Evolutionary conservation across 1,284 basidiomycete species (phyloP).

Genomic region (Cryptococcus wingfieldii): DNA sequence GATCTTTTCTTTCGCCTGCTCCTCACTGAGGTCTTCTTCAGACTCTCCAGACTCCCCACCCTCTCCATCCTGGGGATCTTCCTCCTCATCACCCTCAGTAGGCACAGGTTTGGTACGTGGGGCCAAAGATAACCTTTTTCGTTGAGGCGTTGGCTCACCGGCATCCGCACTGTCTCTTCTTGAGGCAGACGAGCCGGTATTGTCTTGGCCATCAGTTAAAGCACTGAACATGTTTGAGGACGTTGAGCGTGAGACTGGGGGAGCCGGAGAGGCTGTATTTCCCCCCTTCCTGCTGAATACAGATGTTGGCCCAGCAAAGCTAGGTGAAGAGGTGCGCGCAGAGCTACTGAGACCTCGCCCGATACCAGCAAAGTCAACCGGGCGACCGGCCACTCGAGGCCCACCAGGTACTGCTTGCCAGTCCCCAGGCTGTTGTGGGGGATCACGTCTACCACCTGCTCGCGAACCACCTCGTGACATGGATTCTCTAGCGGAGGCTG

Average conservation of each 20-base stretch:
- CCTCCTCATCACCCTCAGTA: conserved; percentile 39
- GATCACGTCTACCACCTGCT: conserved; percentile 69
- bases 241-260: conserved; percentile 68
- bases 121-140: conserved; percentile 67
- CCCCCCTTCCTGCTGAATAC: conserved; percentile 56
- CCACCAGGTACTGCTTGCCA: conserved; percentile 72
- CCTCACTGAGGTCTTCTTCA: conserved; percentile 60
- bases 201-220: conserved; percentile 60
- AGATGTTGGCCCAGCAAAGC: conserved; percentile 74
- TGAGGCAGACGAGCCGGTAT: conserved; percentile 31
- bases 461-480: conserved; percentile 79
- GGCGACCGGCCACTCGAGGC: conserved; percentile 62
- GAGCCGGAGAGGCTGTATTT: conserved; percentile 57
- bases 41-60: conserved; percentile 57
- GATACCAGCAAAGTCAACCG: conserved; percentile 54
- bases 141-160: conserved; percentile 55
- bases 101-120: conserved; percentile 58
- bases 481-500: conserved; percentile 53
- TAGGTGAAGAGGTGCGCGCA: conserved; percentile 58
- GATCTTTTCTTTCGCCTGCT: conserved; percentile 71
- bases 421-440: conserved; percentile 61
- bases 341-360: conserved; percentile 72
- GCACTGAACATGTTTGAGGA: conserved; percentile 86
- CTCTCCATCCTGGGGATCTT: conserved; percentile 47
- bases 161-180: conserved; percentile 42